phyloP scores from a whole-genome alignment of 352 stramenopile species.

The Pythium scleroteichum region DNA sequence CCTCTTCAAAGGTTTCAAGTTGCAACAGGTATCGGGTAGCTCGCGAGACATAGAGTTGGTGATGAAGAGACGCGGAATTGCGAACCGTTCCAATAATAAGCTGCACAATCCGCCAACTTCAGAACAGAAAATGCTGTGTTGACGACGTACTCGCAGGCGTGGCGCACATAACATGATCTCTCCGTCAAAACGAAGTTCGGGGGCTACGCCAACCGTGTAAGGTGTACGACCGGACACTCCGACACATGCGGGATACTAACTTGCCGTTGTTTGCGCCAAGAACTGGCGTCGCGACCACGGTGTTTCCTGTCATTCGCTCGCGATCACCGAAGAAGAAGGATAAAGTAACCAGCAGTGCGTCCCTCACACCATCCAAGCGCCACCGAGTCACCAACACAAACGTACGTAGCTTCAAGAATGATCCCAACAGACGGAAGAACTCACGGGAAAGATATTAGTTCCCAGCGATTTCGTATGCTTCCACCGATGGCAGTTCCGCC shows the following conservation, averaged over 20 bases:
- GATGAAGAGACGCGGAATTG: slow-evolving; percentile 1
- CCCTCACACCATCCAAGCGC: background rate
- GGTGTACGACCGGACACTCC: slow-evolving; percentile 4
- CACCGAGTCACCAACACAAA: background rate
- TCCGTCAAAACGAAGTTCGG: background rate
- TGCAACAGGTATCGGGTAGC: slow-evolving; percentile 7
- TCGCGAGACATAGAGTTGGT: background rate
- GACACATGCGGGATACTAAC: no score
- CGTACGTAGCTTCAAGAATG: no score
- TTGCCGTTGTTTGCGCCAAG: background rate
- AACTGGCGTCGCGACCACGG: background rate
- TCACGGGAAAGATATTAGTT: no score
- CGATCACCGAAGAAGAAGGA: slow-evolving; percentile 30
- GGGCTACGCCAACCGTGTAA: slow-evolving; percentile 1
- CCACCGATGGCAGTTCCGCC: background rate
- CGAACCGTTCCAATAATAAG: slow-evolving; percentile 10
- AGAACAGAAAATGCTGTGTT: no score
- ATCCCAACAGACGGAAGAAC: no score
- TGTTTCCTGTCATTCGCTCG: slow-evolving; percentile 27
- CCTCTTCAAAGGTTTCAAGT: slow-evolving; percentile 8
- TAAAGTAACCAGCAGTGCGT: background rate
- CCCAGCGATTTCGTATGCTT: slow-evolving; percentile 35
- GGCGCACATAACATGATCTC: no score
- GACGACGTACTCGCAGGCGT: no score
- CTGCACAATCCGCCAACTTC: background rate